Evolutionary conservation across 495 filamentous ascomycete species (phyloP).

Genomic region (Aspergillus biplanus): DNA sequence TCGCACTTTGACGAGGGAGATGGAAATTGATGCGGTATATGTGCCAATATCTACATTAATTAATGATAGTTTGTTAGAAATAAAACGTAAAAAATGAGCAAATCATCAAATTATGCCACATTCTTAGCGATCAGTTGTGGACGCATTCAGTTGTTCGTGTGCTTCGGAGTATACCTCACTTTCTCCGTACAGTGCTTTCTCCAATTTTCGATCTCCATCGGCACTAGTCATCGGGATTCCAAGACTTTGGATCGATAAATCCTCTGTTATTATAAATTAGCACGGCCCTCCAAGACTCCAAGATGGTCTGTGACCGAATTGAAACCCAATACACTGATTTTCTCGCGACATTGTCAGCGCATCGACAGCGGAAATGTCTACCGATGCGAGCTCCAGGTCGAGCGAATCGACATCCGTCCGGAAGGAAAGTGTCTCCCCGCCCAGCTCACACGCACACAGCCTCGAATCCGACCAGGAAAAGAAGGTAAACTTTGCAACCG

Average conservation of each 20-base stretch:
- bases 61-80: neutral
- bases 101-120: no score
- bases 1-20: neutral
- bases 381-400: constrained; percentile 3
- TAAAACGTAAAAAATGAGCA: no score
- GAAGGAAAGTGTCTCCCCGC: constrained; percentile 12
- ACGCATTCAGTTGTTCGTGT: no score
- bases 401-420: constrained; percentile 14
- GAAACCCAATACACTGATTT: no score
- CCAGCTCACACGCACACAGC: neutral
- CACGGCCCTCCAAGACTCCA: neutral
- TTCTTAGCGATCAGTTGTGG: no score
- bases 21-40: neutral
- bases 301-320: no score
- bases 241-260: neutral
- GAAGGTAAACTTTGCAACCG: constrained; percentile 3
- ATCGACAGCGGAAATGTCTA: neutral
- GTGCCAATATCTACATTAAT: neutral
- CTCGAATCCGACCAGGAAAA: constrained; percentile 2
- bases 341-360: no score
- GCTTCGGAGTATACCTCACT: no score
- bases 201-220: neutral
- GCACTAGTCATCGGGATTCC: neutral
- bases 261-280: neutral
- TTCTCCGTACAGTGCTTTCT: neutral